These are phyloP conservation scores for Scheffersomyces coipomensis DNA, from an alignment of 805 yeast genomes.

Conservation along the genomic window DNA sequence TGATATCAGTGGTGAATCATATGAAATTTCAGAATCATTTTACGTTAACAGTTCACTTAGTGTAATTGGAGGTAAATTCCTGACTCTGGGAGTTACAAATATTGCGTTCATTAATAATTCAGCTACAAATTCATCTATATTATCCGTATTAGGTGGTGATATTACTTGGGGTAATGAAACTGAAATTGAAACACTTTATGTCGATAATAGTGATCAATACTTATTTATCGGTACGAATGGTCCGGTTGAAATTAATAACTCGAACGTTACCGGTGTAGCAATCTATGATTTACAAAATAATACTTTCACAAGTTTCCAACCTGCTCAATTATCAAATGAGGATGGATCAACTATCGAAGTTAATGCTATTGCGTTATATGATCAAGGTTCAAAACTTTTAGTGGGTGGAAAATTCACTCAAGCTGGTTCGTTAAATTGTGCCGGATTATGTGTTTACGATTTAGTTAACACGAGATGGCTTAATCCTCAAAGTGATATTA, in stretches of 20 bases:
- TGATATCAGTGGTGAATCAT: constrained; percentile 15
- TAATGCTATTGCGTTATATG: constrained; percentile 35
- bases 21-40: constrained; percentile 28
- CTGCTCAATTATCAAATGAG: constrained; percentile 43
- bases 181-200: constrained; percentile 30
- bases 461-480: constrained; percentile 54
- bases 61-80: constrained; percentile 61
- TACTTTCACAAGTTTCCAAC: constrained; percentile 46
- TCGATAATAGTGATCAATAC: constrained; percentile 26
- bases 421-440: constrained; percentile 59
- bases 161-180: constrained; percentile 24
- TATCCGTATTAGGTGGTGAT: constrained; percentile 17
- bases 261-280: constrained; percentile 43
- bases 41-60: constrained; percentile 50
- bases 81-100: constrained; percentile 17
- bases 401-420: constrained; percentile 73
- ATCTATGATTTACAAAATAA: constrained; percentile 48
- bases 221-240: constrained; percentile 51
- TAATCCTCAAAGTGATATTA: constrained; percentile 25
- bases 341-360: constrained; percentile 36
- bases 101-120: constrained; percentile 28
- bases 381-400: constrained; percentile 38
- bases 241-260: constrained; percentile 17
- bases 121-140: constrained; percentile 11
- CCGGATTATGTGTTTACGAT: constrained; percentile 66